A percentile compares a stretch with the other conserved stretches of the same genome.
Evolutionary conservation across 225 moss, liverwort and hornwort species (phyloP).

Genomic region (Polytrichum formosum): DNA sequence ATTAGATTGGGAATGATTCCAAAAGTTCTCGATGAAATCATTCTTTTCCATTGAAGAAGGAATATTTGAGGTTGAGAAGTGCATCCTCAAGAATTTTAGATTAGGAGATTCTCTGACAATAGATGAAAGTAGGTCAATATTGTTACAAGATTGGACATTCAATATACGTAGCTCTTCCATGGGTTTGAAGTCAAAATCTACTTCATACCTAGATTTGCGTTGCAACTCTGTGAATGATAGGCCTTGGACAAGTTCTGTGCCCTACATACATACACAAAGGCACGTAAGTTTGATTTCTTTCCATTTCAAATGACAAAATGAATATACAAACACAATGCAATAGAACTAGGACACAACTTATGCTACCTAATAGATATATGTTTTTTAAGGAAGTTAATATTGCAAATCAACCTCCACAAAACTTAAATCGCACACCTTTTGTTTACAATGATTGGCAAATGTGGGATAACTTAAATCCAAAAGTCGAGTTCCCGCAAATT

Average conservation of each 20-base stretch:
- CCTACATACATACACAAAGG: neutral
- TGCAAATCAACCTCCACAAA: neutral
- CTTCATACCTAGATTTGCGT: neutral
- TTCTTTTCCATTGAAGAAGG: neutral
- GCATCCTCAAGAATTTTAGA: neutral
- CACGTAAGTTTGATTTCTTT: neutral
- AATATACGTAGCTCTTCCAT: neutral
- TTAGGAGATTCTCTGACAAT: neutral
- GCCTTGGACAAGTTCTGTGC: neutral
- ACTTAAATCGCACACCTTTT: neutral
- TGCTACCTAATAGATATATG: too few relatives aligned
- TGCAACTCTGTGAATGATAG: neutral
- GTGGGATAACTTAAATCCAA: neutral
- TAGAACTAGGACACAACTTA: too few relatives aligned
- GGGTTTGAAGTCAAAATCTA: neutral
- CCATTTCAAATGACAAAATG: neutral
- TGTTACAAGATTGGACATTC: neutral
- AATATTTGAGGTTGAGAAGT: neutral
- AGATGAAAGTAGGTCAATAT: neutral
- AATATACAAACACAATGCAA: neutral
- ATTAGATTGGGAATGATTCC: neutral
- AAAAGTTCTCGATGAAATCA: neutral
- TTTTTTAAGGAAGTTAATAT: neutral
- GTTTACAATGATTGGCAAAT: neutral
- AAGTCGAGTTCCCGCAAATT: neutral